These are phyloP conservation scores for Aspergillus melleus DNA, from an alignment of 2,329 filamentous ascomycete species.

Conservation along the genomic window DNA sequence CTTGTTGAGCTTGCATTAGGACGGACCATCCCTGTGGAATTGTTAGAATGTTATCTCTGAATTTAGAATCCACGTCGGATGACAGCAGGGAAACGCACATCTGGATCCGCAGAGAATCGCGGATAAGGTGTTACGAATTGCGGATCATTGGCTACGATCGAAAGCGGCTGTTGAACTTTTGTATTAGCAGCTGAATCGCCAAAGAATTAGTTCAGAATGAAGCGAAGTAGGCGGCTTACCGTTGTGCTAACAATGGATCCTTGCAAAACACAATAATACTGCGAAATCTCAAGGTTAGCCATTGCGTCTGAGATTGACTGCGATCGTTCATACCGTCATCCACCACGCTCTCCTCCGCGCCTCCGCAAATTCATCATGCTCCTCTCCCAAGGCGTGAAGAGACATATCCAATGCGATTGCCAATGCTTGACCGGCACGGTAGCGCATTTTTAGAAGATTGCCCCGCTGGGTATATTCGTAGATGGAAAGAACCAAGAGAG, in stretches of 20 bases:
- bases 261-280: constrained; percentile 49
- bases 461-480: constrained; percentile 49
- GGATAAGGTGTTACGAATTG: constrained; percentile 46
- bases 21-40: constrained; percentile 42
- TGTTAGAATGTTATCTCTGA: background rate
- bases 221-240: constrained; percentile 27
- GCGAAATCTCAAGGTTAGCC: background rate
- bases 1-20: constrained; percentile 45
- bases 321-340: constrained; percentile 43
- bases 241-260: constrained; percentile 47
- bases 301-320: background rate
- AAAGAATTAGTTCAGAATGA: background rate
- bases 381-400: constrained; percentile 37
- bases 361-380: constrained; percentile 40
- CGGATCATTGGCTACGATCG: constrained; percentile 45
- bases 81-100: constrained; percentile 29
- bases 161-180: constrained; percentile 35
- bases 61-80: background rate
- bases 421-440: constrained; percentile 46
- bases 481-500: constrained; percentile 44
- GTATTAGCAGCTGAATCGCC: constrained; percentile 10
- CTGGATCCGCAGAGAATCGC: constrained; percentile 40
- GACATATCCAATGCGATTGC: constrained; percentile 45
- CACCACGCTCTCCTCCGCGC: constrained; percentile 48
- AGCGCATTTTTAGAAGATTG: constrained; percentile 48